phyloP scores from a whole-genome alignment of 176 grass and related monocot genomes.

The Oryza glumipatula region DNA sequence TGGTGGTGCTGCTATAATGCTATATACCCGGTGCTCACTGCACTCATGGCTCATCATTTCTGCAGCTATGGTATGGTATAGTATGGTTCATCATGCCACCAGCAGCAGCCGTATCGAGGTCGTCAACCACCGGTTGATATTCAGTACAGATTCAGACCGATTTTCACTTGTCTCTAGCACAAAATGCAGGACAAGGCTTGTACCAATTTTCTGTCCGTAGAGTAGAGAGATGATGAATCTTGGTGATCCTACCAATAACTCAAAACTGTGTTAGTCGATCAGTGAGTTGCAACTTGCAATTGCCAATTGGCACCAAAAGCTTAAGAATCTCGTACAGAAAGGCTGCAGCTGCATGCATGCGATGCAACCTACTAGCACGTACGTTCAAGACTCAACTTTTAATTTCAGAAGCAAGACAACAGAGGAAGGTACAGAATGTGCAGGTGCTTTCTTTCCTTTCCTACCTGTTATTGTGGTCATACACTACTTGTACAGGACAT shows the following conservation, averaged over 20 bases:
- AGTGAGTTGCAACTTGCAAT: not conserved
- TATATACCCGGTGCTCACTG: not conserved
- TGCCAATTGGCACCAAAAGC: not conserved
- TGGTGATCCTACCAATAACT: not conserved
- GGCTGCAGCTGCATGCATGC: not conserved
- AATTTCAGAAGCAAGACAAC: conserved; percentile 1
- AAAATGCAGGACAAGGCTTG: not conserved
- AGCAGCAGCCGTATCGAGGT: conserved; percentile 5
- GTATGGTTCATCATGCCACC: not conserved
- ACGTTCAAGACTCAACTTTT: not conserved
- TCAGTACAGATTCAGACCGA: not conserved
- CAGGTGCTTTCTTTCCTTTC: not conserved
- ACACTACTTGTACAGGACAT: not conserved
- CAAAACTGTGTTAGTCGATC: not conserved
- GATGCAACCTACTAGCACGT: not conserved
- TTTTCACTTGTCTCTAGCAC: not conserved
- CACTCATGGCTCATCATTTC: not conserved
- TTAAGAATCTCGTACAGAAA: conserved; percentile 18
- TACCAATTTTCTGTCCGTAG: not conserved
- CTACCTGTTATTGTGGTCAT: not conserved
- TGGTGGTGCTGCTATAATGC: not conserved
- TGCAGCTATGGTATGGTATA: no score
- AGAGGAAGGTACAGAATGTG: not conserved
- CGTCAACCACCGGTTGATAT: not conserved
- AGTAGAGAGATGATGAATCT: conserved; percentile 6